phyloP scores from a whole-genome alignment of 805 yeast genomes.

The Yamadazyma philogaea region DNA sequence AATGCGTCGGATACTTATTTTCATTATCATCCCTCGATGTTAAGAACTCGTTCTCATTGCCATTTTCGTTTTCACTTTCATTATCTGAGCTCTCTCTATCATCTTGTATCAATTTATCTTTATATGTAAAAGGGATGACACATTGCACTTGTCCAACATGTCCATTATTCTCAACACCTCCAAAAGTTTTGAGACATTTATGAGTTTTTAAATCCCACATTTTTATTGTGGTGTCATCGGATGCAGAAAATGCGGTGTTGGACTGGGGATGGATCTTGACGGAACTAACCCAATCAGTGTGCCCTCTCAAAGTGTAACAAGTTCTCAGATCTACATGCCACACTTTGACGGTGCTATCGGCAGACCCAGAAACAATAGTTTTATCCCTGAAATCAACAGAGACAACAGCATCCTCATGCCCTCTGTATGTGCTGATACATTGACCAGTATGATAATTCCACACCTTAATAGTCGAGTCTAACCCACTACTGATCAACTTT shows the following conservation, averaged over 20 bases:
- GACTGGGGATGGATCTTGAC: constrained; percentile 83
- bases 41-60: constrained; percentile 7
- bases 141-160: constrained; percentile 94
- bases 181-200: constrained; percentile 75
- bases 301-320: constrained; percentile 91
- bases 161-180: constrained; percentile 69
- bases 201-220: constrained; percentile 92
- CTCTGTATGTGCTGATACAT: constrained; percentile 89
- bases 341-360: constrained; percentile 86
- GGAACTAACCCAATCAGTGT: constrained; percentile 85
- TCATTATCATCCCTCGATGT: constrained; percentile 13
- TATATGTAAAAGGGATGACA: constrained; percentile 79
- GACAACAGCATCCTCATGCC: constrained; percentile 83
- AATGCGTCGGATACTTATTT: constrained; percentile 67
- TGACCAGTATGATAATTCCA: constrained; percentile 96
- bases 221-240: constrained; percentile 88
- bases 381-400: constrained; percentile 79
- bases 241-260: constrained; percentile 76
- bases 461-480: constrained; percentile 87
- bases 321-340: constrained; percentile 96
- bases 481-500: constrained; percentile 87
- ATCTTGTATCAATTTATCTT: constrained; percentile 55
- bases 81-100: constrained; percentile 31
- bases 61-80: constrained; percentile 17
- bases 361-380: constrained; percentile 88